Conservation (phyloP, 108 stramenopile species). For the Cyclotella cryptica region DNA sequence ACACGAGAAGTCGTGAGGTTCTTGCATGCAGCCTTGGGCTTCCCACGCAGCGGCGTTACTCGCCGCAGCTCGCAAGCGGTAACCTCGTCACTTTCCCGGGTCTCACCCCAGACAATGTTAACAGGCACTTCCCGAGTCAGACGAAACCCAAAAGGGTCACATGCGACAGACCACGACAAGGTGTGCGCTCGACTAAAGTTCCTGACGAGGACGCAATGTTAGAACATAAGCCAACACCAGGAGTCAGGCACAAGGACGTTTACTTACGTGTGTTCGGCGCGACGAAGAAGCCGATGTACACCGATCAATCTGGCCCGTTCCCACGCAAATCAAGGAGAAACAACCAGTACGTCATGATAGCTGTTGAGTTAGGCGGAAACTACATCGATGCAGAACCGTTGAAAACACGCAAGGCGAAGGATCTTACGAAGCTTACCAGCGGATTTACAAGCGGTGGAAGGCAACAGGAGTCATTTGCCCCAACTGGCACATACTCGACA, state of each 20-base stretch:
- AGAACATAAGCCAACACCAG: not conserved
- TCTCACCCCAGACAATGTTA: not conserved
- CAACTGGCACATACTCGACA: conserved; percentile 19
- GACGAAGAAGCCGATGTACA: conserved; percentile 1
- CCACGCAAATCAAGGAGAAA: conserved; percentile 6
- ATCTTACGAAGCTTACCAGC: conserved; percentile 22
- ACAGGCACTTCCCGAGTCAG: conserved; percentile 10
- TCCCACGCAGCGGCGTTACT: conserved; percentile 32
- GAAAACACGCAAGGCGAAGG: conserved; percentile 11
- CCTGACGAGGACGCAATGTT: not conserved
- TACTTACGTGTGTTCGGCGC: conserved; percentile 18
- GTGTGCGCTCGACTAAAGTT: conserved; percentile 39
- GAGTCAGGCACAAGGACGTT: not conserved
- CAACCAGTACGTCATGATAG: conserved; percentile 7
- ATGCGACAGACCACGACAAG: conserved; percentile 34
- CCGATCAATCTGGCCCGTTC: conserved; percentile 7
- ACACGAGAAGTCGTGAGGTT: conserved; percentile 31
- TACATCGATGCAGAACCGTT: conserved; percentile 24
- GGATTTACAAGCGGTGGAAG: conserved; percentile 15
- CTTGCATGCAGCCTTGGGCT: conserved; percentile 42
- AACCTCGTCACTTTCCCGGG: conserved; percentile 38
- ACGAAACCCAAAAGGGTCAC: conserved; percentile 45
- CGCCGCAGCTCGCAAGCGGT: conserved; percentile 22
- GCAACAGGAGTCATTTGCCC: conserved; percentile 21
- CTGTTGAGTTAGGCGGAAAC: conserved; percentile 1